Conservation (phyloP, 225 moss, liverwort and hornwort species). For the Thuidium tamariscinum region DNA sequence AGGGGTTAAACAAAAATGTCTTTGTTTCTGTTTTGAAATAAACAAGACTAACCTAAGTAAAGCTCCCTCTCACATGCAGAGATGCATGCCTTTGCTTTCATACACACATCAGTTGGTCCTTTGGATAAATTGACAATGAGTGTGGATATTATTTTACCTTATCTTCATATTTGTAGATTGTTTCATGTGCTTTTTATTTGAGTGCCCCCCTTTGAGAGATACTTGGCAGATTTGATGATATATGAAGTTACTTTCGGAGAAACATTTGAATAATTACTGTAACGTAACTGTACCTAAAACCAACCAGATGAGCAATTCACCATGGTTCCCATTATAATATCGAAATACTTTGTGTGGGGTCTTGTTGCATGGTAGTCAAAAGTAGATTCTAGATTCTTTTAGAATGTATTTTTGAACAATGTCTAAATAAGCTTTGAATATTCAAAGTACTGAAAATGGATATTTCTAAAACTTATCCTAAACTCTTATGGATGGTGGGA, state of each 20-base stretch:
- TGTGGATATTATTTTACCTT: not conserved
- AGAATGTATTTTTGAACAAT: too few relatives aligned
- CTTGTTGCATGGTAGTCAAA: too few relatives aligned
- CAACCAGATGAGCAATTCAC: too few relatives aligned
- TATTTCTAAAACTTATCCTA: too few relatives aligned
- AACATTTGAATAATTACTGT: not conserved
- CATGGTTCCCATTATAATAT: too few relatives aligned
- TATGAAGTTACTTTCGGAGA: not conserved
- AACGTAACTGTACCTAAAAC: too few relatives aligned
- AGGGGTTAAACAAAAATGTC: too few relatives aligned
- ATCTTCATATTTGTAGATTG: not conserved
- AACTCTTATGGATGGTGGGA: too few relatives aligned
- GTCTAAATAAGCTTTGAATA: too few relatives aligned
- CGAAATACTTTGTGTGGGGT: too few relatives aligned
- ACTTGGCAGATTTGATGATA: not conserved
- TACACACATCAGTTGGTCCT: not conserved
- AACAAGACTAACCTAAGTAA: not conserved
- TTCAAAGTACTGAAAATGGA: too few relatives aligned
- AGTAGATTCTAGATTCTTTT: too few relatives aligned
- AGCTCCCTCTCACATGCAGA: not conserved
- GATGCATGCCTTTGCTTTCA: not conserved
- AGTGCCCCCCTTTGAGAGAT: not conserved
- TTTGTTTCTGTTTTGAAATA: not conserved
- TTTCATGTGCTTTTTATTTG: not conserved
- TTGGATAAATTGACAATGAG: not conserved